Evolutionary conservation across 179 eudicot species (phyloP).

Genomic region (Sideroxylon spinosum): DNA sequence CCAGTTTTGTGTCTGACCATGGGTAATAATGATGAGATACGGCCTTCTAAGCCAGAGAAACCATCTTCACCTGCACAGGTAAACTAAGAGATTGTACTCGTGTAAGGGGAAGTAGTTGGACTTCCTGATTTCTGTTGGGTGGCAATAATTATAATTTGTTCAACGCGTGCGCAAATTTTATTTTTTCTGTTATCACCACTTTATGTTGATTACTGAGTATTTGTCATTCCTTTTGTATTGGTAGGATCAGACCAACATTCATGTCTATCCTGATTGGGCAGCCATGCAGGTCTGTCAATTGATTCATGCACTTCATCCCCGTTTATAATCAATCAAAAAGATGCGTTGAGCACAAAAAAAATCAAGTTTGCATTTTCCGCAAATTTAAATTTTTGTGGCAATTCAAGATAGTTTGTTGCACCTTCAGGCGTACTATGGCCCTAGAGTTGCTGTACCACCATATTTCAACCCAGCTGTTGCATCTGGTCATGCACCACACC

Average conservation of each 20-base stretch:
- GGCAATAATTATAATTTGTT: background rate
- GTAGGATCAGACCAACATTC: constrained; percentile 63
- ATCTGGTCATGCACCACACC: constrained; percentile 77
- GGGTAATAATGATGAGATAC: constrained; percentile 53
- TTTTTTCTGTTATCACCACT: background rate
- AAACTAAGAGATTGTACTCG: constrained; percentile 23
- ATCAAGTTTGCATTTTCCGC: background rate
- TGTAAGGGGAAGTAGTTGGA: background rate
- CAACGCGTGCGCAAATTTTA: background rate
- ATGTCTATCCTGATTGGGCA: constrained; percentile 92
- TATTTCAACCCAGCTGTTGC: constrained; percentile 71
- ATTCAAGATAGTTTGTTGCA: constrained; percentile 1
- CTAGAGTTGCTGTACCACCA: constrained; percentile 73
- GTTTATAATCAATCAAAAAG: background rate
- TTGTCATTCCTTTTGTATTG: constrained; percentile 9
- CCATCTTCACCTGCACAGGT: constrained; percentile 54
- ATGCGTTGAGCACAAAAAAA: background rate
- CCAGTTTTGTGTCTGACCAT: constrained; percentile 29
- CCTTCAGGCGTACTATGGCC: constrained; percentile 87
- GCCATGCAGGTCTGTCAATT: constrained; percentile 73
- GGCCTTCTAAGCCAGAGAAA: constrained; percentile 48
- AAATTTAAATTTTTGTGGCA: background rate
- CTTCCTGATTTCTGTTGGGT: background rate
- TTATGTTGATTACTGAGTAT: background rate
- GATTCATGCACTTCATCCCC: background rate